phyloP scores from a whole-genome alignment of 179 eudicot genomes.

The Actinidia polygama region DNA sequence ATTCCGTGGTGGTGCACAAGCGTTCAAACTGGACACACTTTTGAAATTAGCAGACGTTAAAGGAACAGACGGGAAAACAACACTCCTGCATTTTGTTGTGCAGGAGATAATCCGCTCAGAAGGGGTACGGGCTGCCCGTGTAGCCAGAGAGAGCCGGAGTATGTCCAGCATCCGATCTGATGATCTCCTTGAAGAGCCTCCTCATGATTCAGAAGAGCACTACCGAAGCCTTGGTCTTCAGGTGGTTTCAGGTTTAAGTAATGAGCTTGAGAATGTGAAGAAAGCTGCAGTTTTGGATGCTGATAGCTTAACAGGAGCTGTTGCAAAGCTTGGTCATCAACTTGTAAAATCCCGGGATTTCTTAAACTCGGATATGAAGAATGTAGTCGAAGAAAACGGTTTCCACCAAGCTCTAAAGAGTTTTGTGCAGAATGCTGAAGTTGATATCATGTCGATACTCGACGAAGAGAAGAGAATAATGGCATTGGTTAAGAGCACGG shows the following conservation, averaged over 20 bases:
- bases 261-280: conserved; percentile 66
- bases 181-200: conserved; percentile 46
- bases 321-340: conserved; percentile 57
- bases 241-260: conserved; percentile 62
- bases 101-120: conserved; percentile 84
- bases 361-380: conserved; percentile 54
- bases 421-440: conserved; percentile 68
- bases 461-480: conserved; percentile 81
- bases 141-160: conserved; percentile 46
- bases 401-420: conserved; percentile 51
- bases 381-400: conserved; percentile 46
- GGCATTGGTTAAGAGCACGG: conserved; percentile 66
- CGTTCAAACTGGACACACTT: conserved; percentile 86
- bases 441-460: conserved; percentile 46
- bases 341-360: conserved; percentile 55
- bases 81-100: conserved; percentile 80
- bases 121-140: conserved; percentile 75
- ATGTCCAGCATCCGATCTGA: conserved; percentile 61
- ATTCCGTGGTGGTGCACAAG: conserved; percentile 89
- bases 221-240: conserved; percentile 69
- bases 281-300: conserved; percentile 74
- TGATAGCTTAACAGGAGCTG: conserved; percentile 62
- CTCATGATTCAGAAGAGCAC: conserved; percentile 64
- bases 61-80: conserved; percentile 85
- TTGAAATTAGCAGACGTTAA: conserved; percentile 79